phyloP scores from a whole-genome alignment of 345 rosid genomes.

The Salix viminalis region DNA sequence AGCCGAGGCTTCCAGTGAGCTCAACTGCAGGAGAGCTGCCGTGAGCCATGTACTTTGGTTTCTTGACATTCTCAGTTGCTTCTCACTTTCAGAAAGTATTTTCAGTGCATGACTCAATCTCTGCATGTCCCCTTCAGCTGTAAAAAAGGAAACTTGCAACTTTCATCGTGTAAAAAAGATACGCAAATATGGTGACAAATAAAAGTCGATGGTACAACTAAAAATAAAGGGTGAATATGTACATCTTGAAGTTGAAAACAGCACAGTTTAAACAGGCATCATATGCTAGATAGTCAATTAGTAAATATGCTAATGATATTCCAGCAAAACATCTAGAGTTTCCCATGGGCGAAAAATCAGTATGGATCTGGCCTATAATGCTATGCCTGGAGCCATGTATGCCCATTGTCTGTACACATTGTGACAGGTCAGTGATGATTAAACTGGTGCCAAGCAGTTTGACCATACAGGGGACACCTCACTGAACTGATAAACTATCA shows the following conservation, averaged over 20 bases:
- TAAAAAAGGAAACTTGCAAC: constrained; percentile 15
- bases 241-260: neutral
- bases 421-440: neutral
- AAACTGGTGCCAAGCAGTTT: neutral
- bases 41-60: constrained; percentile 96
- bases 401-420: neutral
- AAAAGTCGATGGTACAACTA: neutral
- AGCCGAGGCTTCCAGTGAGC: constrained; percentile 52
- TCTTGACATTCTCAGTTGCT: constrained; percentile 83
- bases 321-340: no score
- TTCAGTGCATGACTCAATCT: constrained; percentile 71
- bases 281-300: neutral
- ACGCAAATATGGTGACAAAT: neutral
- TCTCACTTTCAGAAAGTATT: constrained; percentile 87
- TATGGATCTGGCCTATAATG: neutral
- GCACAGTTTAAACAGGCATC: neutral
- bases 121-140: constrained; percentile 79
- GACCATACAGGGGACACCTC: neutral
- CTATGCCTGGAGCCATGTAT: neutral
- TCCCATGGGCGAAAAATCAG: neutral
- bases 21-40: constrained; percentile 83
- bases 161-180: neutral
- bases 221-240: neutral
- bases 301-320: neutral
- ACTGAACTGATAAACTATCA: neutral